Percentiles rank a stretch among this genome's conserved stretches.
Evolutionary conservation across 129 eudicot genomes (phyloP).

Genomic region (Chrysanthemum seticuspe): DNA sequence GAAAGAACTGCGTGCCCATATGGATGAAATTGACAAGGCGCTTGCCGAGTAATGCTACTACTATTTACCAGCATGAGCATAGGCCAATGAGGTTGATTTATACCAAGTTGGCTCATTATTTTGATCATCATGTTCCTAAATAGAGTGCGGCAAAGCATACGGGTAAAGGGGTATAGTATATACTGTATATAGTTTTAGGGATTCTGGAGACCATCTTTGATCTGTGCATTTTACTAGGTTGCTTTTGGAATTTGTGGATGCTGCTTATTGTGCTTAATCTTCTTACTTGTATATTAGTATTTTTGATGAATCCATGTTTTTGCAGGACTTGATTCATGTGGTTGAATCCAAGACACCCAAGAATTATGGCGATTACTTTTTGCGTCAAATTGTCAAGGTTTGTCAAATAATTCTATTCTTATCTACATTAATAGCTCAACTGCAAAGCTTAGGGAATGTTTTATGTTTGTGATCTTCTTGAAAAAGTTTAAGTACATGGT

Average conservation of each 20-base stretch:
- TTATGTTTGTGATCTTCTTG: not conserved
- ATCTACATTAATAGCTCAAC: not conserved
- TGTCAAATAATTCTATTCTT: not conserved
- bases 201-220: not conserved
- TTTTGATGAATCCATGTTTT: not conserved
- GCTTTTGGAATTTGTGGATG: not conserved
- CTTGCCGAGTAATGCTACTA: too few relatives aligned
- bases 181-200: too few relatives aligned
- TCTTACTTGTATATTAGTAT: not conserved
- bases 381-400: constrained; percentile 93
- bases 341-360: constrained; percentile 78
- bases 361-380: constrained; percentile 79
- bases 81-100: too few relatives aligned
- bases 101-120: too few relatives aligned
- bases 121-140: too few relatives aligned
- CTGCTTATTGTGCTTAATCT: not conserved
- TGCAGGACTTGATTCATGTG: constrained; percentile 77
- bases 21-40: too few relatives aligned
- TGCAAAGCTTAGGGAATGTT: not conserved
- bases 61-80: too few relatives aligned
- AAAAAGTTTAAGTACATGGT: not conserved
- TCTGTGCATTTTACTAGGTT: not conserved
- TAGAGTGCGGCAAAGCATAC: too few relatives aligned
- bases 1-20: too few relatives aligned
- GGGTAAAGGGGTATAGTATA: too few relatives aligned